Conservation (phyloP, 2,329 filamentous ascomycete species). For the Aureobasidium sp. region DNA sequence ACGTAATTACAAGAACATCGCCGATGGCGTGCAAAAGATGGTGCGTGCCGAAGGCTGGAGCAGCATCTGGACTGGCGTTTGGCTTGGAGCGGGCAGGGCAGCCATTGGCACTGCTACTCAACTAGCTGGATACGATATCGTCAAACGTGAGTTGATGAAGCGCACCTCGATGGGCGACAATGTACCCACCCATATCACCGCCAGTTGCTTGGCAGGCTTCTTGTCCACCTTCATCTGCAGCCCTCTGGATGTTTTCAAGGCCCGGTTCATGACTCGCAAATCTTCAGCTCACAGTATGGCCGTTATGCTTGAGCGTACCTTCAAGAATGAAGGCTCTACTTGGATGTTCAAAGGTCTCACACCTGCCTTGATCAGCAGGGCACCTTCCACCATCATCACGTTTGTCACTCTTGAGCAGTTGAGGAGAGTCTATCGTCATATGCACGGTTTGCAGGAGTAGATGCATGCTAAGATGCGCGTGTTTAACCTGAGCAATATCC, state of each 20-base stretch:
- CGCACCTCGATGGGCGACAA: conserved; percentile 20
- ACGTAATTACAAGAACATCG: conserved; percentile 21
- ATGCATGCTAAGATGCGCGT: background rate
- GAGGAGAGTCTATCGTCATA: conserved; percentile 16
- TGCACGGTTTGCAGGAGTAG: conserved; percentile 18
- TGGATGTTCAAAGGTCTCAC: conserved; percentile 23
- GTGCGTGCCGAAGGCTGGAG: conserved; percentile 20
- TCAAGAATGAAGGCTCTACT: conserved; percentile 20
- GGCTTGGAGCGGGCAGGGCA: conserved; percentile 21
- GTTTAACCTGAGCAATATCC: background rate
- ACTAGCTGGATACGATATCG: conserved; percentile 22
- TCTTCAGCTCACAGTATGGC: conserved; percentile 18
- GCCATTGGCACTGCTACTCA: conserved; percentile 21
- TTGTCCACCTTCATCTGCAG: conserved; percentile 23
- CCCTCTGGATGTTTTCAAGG: conserved; percentile 23
- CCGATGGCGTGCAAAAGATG: conserved; percentile 21
- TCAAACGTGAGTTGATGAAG: conserved; percentile 22
- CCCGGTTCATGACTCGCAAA: conserved; percentile 21
- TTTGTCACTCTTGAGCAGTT: conserved; percentile 20
- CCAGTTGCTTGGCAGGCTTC: conserved; percentile 22
- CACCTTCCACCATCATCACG: conserved; percentile 21
- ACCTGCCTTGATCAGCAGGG: conserved; percentile 22
- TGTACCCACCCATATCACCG: conserved; percentile 20
- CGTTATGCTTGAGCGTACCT: conserved; percentile 18
- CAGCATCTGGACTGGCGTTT: conserved; percentile 23